phyloP scores from a whole-genome alignment of 352 stramenopile genomes.

The Blastocystis sp. region DNA sequence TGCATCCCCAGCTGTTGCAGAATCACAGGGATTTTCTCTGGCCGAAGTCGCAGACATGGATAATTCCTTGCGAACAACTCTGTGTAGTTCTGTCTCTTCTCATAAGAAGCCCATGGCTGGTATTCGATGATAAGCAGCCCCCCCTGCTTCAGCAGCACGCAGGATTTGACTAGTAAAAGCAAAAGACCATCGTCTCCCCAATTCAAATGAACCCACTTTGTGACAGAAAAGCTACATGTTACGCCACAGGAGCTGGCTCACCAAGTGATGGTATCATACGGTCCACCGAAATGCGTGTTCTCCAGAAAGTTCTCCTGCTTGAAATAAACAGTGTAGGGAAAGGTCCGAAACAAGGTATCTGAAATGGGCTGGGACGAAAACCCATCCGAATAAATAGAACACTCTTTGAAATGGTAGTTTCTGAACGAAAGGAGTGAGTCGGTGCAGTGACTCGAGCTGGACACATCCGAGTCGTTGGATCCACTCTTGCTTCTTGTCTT shows the following conservation, averaged over 20 bases:
- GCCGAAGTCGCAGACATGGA: background rate
- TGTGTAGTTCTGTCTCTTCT: background rate
- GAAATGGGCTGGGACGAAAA: background rate
- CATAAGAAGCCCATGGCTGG: slow-evolving; percentile 20
- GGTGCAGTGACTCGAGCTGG: background rate
- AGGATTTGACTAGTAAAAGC: background rate
- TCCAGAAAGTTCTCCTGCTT: slow-evolving; percentile 36
- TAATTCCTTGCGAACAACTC: background rate
- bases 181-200: slow-evolving; percentile 32
- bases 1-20: slow-evolving; percentile 16
- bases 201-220: slow-evolving; percentile 43
- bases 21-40: background rate
- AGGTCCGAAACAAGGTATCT: background rate
- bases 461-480: background rate
- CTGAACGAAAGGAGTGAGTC: slow-evolving; percentile 1
- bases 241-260: background rate
- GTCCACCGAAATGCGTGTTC: background rate
- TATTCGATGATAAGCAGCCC: slow-evolving; percentile 37
- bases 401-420: slow-evolving; percentile 19
- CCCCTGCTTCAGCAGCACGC: background rate
- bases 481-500: background rate
- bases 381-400: background rate
- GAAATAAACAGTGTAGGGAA: slow-evolving; percentile 35
- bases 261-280: slow-evolving; percentile 42
- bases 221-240: slow-evolving; percentile 17